These are phyloP conservation scores for Amaranthus tricolor DNA, from an alignment of 179 eudicot species.

Conservation along the genomic window DNA sequence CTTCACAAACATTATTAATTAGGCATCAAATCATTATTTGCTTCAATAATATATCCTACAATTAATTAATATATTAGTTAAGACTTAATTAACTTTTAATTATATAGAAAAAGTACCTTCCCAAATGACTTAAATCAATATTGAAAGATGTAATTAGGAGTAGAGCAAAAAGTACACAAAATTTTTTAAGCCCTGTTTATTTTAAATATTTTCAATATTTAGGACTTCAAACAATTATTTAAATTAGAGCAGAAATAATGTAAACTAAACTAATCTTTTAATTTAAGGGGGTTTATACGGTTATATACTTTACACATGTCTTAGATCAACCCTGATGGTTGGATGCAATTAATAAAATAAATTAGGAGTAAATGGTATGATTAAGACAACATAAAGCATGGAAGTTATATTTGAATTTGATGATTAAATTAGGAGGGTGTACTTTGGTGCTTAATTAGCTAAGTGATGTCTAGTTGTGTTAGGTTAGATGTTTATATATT, in stretches of 20 bases:
- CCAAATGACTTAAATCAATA: neutral
- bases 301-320: too few relatives aligned
- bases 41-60: neutral
- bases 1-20: neutral
- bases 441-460: neutral
- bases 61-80: neutral
- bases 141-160: too few relatives aligned
- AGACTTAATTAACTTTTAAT: neutral
- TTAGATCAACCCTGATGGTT: too few relatives aligned
- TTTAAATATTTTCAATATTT: too few relatives aligned
- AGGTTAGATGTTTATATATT: neutral
- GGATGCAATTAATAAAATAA: neutral
- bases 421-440: constrained; percentile 8
- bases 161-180: too few relatives aligned
- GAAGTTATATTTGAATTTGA: neutral
- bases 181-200: too few relatives aligned
- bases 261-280: too few relatives aligned
- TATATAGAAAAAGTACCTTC: neutral
- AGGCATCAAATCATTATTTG: neutral
- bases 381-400: constrained; percentile 5
- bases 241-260: too few relatives aligned
- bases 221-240: too few relatives aligned
- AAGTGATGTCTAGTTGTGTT: neutral
- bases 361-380: neutral
- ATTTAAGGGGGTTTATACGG: too few relatives aligned